Base-by-base conservation (phyloP, 306 rosid species). In the Benincasa hispida region DNA sequence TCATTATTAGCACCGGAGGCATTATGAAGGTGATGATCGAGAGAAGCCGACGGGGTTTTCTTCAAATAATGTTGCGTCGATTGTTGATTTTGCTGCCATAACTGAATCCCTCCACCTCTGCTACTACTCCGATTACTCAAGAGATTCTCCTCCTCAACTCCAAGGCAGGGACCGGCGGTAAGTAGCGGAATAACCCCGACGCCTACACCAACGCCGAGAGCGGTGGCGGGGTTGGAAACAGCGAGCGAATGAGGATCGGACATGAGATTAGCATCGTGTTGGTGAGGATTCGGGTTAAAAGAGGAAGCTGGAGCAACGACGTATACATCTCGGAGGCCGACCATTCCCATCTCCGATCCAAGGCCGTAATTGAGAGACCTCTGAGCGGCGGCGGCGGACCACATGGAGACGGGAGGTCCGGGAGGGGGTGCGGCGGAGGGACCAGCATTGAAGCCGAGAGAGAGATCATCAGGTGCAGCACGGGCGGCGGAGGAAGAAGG, bases 371-470 rank as follows among this genome's bases (percentile, higher is more conserved):
- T 90, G 80, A 91, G 54, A 0, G 89, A 77, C 67, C 90, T 75
- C 1, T 85, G 34, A 9, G 80, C 63, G 0, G 67, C 41, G 0
- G 67, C 41, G 0, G 67, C 84, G 41, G 87, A 76, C 92, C 89
- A 89, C 70, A 84, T 34, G 13, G 91, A 81, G 51, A 90, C 2
- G 74, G 87, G 4, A 74, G 89, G 76, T 74, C 90, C 91, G 85
- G 93, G 30, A 61, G 80, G 19, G 19, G 83, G 77, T 0, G 85
- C 77, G 68, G 88, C 77, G 68, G 89, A 0, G 15, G 96, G 91
- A 34, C 75, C 90, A 2, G 97, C 97, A 90, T 94, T 94, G 93
- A 94, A 94, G 62, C 98, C 96, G 41, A 93, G 91, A 1, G 94
- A 94, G 47, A 94, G 92, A 6, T 88, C 96, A 80, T 91, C 91